Percentiles rank a stretch among this genome's conserved stretches.
Evolutionary conservation across 345 rosid species (phyloP).

Genomic region (Salix dunnii): DNA sequence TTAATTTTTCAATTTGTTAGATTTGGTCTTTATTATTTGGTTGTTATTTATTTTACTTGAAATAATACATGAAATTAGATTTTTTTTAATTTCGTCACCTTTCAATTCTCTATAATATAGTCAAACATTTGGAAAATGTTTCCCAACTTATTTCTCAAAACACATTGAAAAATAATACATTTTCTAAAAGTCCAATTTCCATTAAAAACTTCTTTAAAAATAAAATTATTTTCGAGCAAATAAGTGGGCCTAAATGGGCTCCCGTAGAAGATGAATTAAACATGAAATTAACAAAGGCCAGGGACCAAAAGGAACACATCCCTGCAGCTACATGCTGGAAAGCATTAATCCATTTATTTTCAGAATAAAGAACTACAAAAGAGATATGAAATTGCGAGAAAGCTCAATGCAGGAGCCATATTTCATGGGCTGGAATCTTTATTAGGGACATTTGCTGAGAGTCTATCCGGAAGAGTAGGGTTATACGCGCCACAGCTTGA

Average conservation of each 20-base stretch:
- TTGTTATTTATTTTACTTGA: too few species aligned
- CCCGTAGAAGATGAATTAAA: not conserved
- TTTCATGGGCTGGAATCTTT: conserved; percentile 15
- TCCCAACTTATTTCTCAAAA: too few species aligned
- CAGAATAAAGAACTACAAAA: conserved; percentile 36
- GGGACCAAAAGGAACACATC: conserved; percentile 5
- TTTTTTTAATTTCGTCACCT: too few species aligned
- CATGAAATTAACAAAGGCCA: conserved; percentile 1
- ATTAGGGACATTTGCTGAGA: conserved; percentile 19
- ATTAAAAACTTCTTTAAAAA: too few species aligned
- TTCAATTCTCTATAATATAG: too few species aligned
- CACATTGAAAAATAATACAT: too few species aligned
- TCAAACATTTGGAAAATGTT: too few species aligned
- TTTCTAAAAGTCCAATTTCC: too few species aligned
- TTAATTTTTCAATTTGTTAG: too few species aligned
- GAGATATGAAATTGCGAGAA: conserved; percentile 41
- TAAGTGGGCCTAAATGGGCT: not conserved
- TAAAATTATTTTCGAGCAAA: too few species aligned
- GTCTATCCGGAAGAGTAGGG: conserved; percentile 14
- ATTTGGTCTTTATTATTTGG: too few species aligned
- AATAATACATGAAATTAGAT: too few species aligned
- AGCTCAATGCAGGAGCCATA: conserved; percentile 25
- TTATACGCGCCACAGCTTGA: not conserved
- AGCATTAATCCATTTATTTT: conserved; percentile 44
- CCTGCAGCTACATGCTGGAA: conserved; percentile 41